Base-by-base conservation (phyloP, 2,329 filamentous ascomycete genomes). In the Pseudopyricularia cyperi region DNA sequence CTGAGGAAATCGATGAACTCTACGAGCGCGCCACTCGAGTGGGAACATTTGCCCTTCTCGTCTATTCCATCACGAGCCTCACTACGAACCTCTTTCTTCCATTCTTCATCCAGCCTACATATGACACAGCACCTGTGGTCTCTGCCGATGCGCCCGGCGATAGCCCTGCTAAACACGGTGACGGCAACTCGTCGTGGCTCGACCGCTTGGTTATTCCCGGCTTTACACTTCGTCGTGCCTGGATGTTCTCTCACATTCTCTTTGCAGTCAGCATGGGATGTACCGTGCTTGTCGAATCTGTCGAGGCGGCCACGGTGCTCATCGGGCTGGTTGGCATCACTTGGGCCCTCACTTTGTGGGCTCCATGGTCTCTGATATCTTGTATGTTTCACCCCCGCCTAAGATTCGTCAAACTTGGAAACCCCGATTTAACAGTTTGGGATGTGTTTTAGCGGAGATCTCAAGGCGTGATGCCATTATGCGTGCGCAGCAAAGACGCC, bases 341-440 rank as follows among this genome's bases (percentile, higher is more conserved):
- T 1, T 97, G 91, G 91, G 89, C 90, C 22, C 72, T 96, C 61
- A 89, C 89, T 2, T 79, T 94, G 26, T 97, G 91, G 91, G 91
- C 90, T 0, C 91, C 91, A 0, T 97, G 91, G 71, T 90, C 91
- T 37, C 86, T 97, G 59, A 96, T 97, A 63, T 42, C 37, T 42
- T 42, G 37, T 42, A 42, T 42, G 37, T 5, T 42, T n/a, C n/a
- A 3, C 35, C 35, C n/a, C 1, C 14, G 17, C 17, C 7, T 8
- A 12, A 19, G 19, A 8, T 19, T 42, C 7, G 17, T 17, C 37
- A 12, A 19, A 19, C n/a, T 42, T 22, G 17, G 14, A 42, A 42
- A 42, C 9, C 17, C 3, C 22, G 37, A 22, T 19, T 42, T 19
- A 42, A 8, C 8, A 8, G 12, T 4, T 9, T n/a, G 35, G 11